phyloP scores from a whole-genome alignment of 2,329 filamentous ascomycete genomes.

The Ophiobolus disseminans region DNA sequence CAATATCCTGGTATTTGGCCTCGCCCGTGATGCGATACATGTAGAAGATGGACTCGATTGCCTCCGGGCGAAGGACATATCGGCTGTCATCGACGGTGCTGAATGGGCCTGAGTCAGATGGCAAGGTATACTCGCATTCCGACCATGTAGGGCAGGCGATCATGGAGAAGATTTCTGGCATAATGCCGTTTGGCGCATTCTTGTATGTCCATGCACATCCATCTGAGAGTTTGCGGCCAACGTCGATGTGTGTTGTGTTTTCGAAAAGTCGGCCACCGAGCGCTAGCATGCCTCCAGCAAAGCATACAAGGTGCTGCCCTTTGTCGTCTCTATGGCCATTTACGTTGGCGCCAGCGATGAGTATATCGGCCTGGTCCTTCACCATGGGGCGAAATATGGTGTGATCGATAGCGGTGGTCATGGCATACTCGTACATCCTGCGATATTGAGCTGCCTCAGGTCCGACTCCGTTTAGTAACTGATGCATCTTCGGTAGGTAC shows the following conservation, averaged over 20 bases:
- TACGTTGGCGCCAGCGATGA: constrained; percentile 53
- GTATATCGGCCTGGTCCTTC: constrained; percentile 53
- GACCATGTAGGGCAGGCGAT: constrained; percentile 52
- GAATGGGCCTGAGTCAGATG: constrained; percentile 48
- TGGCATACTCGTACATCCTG: constrained; percentile 63
- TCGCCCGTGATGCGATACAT: constrained; percentile 67
- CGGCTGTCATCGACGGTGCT: constrained; percentile 51
- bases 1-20: constrained; percentile 51
- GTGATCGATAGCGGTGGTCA: constrained; percentile 52
- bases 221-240: constrained; percentile 64
- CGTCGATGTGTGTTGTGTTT: constrained; percentile 59
- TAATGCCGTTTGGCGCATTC: constrained; percentile 62
- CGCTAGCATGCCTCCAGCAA: constrained; percentile 67
- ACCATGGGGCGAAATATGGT: constrained; percentile 60
- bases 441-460: constrained; percentile 57
- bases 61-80: constrained; percentile 61
- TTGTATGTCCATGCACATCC: constrained; percentile 69
- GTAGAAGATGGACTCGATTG: constrained; percentile 66
- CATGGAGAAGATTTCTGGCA: constrained; percentile 63
- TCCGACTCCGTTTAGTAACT: constrained; percentile 53
- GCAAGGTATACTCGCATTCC: constrained; percentile 49
- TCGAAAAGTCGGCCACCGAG: constrained; percentile 64
- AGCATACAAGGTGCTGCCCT: constrained; percentile 66
- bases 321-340: constrained; percentile 51
- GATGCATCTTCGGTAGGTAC: constrained; percentile 56